Conservation (phyloP, 2,329 filamentous ascomycete species). For the Diaporthe longicolla region DNA sequence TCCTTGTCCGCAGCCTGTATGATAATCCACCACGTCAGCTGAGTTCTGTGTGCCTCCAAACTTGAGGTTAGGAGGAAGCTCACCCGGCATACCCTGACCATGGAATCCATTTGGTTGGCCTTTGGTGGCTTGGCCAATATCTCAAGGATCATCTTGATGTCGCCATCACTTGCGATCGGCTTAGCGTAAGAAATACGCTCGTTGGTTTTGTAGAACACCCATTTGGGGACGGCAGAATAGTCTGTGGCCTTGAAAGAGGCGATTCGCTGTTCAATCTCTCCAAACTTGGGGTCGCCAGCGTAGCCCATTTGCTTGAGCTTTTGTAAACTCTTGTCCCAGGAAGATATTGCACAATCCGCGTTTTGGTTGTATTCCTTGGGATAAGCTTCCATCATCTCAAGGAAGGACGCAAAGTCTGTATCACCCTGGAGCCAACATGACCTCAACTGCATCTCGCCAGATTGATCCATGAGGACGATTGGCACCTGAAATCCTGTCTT, state of each 20-base stretch:
- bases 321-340: background rate
- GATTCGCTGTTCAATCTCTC: background rate
- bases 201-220: slow-evolving; percentile 29
- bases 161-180: background rate
- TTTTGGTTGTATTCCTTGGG: background rate
- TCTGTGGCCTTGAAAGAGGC: slow-evolving; percentile 1
- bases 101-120: background rate
- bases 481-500: background rate
- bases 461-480: slow-evolving; percentile 11
- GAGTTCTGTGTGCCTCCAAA: no score
- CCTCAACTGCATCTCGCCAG: background rate
- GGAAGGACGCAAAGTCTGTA: slow-evolving; percentile 18
- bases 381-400: background rate
- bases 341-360: background rate
- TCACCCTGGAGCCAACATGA: background rate
- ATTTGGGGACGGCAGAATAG: background rate
- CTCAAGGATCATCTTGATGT: background rate
- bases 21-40: background rate
- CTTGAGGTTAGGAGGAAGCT: background rate
- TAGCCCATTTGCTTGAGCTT: background rate
- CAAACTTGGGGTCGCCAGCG: slow-evolving; percentile 1
- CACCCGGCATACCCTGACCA: slow-evolving; percentile 28
- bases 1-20: slow-evolving; percentile 5
- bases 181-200: background rate
- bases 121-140: background rate